A percentile compares a stretch with the other conserved stretches of the same genome.
Evolutionary conservation across 1,139 yeast genomes (phyloP).

Genomic region (Candida tropicalis): DNA sequence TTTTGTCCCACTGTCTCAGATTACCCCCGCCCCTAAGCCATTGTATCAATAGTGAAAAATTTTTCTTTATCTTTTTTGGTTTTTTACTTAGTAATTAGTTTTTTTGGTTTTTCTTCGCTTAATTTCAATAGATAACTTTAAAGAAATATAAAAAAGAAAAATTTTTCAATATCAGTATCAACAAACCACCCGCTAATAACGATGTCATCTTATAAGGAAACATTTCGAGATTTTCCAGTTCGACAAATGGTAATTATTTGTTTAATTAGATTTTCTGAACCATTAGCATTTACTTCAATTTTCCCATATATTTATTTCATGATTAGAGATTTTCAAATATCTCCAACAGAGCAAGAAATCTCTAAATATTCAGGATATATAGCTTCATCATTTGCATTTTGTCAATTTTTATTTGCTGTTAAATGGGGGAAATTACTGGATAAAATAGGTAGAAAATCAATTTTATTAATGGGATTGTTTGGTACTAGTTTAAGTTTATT

Average conservation of each 20-base stretch:
- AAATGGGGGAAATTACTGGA: conserved; percentile 64
- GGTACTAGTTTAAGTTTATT: conserved; percentile 54
- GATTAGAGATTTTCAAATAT: conserved; percentile 59
- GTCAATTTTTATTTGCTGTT: conserved; percentile 56
- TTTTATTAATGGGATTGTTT: conserved; percentile 51
- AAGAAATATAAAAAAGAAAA: no score
- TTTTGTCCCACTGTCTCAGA: no score
- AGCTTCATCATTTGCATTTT: conserved; percentile 56
- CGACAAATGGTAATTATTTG: conserved; percentile 51
- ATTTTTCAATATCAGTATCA: no score
- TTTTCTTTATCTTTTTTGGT: no score
- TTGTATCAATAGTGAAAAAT: no score
- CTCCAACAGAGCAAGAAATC: conserved; percentile 53
- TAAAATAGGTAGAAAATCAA: conserved; percentile 57
- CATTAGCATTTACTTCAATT: conserved; percentile 62
- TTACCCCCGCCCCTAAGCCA: no score
- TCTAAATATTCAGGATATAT: conserved; percentile 61
- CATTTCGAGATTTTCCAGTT: conserved; percentile 48
- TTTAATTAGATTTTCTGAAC: conserved; percentile 57
- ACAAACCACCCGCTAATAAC: no score
- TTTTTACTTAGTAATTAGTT: no score
- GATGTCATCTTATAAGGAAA: conserved; percentile 16
- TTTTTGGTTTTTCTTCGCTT: no score
- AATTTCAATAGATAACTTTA: no score
- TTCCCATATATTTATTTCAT: conserved; percentile 68